Percentiles rank a stretch among this genome's conserved stretches.
Conservation (phyloP, 768 basidiomycete genomes). For the Artomyces pyxidatus region DNA sequence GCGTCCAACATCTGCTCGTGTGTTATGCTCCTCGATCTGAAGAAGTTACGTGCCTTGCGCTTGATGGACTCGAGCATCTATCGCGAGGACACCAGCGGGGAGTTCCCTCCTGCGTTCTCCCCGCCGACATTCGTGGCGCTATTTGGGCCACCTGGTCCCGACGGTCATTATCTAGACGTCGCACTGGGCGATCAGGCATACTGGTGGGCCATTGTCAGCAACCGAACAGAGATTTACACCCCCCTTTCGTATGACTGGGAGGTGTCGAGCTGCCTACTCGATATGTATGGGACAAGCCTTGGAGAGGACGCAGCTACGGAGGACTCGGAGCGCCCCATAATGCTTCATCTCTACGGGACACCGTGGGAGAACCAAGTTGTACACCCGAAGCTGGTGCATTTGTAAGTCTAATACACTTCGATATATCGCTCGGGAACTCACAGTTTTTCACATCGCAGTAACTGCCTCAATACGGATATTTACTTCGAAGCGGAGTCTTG, state of each 20-base stretch:
- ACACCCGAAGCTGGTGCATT: constrained; percentile 41
- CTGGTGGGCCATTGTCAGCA: constrained; percentile 46
- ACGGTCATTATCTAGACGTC: constrained; percentile 34
- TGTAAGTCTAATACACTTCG: constrained; percentile 27
- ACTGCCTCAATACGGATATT: constrained; percentile 33
- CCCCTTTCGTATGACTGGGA: constrained; percentile 40
- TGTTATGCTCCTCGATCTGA: constrained; percentile 43
- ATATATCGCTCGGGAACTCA: constrained; percentile 1
- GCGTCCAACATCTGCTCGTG: constrained; percentile 44
- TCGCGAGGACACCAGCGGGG: constrained; percentile 20
- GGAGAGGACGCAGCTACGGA: constrained; percentile 31
- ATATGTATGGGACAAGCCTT: constrained; percentile 36
- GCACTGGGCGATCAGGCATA: constrained; percentile 46
- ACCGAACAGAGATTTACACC: constrained; percentile 32
- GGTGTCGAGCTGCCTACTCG: constrained; percentile 39
- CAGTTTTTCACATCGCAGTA: constrained; percentile 20
- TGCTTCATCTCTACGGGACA: constrained; percentile 29
- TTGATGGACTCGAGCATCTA: constrained; percentile 41
- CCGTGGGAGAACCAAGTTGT: constrained; percentile 35
- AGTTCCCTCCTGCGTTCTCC: constrained; percentile 26
- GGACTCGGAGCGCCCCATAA: constrained; percentile 27
- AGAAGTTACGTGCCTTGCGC: constrained; percentile 32
- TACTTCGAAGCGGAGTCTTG: constrained; percentile 41
- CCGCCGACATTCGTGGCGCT: constrained; percentile 36
- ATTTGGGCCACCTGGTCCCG: constrained; percentile 31